A percentile compares a stretch with the other conserved stretches of the same genome.
Conservation (phyloP, 441 rosid species). For the Populus hybrid region DNA sequence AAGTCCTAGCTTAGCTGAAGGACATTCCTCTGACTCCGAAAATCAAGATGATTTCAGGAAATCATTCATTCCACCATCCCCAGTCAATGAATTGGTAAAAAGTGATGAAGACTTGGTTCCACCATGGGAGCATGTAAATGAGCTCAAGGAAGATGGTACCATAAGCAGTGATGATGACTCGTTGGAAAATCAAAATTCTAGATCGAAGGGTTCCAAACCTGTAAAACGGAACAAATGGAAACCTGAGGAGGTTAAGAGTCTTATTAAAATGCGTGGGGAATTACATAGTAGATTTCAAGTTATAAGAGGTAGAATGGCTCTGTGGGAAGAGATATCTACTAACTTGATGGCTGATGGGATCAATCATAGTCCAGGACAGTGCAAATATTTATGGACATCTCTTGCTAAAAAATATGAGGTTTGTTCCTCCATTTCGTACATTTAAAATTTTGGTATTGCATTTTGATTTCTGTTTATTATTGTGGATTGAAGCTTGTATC, state of each 20-base stretch:
- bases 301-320: constrained; percentile 85
- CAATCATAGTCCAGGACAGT: constrained; percentile 69
- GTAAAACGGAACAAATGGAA: constrained; percentile 74
- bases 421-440: constrained; percentile 11
- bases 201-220: constrained; percentile 44
- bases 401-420: constrained; percentile 86
- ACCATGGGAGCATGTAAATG: constrained; percentile 20
- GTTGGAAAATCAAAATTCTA: constrained; percentile 36
- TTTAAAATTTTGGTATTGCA: not conserved
- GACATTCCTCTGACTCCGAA: constrained; percentile 25
- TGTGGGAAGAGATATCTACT: constrained; percentile 91
- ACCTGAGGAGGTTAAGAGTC: constrained; percentile 74
- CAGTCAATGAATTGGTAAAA: constrained; percentile 27
- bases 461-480: not conserved
- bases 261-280: constrained; percentile 69
- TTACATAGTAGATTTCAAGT: constrained; percentile 65
- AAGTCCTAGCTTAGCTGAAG: constrained; percentile 32
- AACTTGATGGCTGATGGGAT: constrained; percentile 59
- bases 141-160: constrained; percentile 29
- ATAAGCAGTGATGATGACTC: constrained; percentile 42
- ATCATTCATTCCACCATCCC: constrained; percentile 42
- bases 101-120: constrained; percentile 23
- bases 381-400: constrained; percentile 90
- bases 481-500: not conserved
- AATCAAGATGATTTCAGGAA: constrained; percentile 63